Base-by-base conservation (phyloP, 2,329 filamentous ascomycete species). In the Xylariaceae sp. region DNA sequence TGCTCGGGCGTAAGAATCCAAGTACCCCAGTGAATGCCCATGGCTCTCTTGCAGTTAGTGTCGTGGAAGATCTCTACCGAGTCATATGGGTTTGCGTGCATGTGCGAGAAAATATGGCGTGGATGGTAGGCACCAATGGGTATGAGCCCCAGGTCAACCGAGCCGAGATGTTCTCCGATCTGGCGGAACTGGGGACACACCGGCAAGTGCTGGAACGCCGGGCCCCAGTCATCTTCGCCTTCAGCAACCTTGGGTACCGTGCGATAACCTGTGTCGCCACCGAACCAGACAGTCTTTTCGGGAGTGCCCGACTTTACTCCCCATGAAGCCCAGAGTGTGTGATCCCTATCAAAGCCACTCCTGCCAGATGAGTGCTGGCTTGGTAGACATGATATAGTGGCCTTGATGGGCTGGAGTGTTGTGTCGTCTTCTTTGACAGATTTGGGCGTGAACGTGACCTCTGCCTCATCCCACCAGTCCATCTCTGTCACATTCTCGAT, bases 11-110 rank as follows among this genome's bases (percentile, higher is more conserved):
- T 96, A 65, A 96, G 75, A 0, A 91, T 87, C 92, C 93, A 97
- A 0, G 90, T 88, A 2, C 92, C 93, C 92, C 93, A 97, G 71
- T 97, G 94, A 66, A 97, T 96, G 1, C 86, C 93, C 77, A 97
- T 81, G 19, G 92, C 93, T 16, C 77, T 79, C 67, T 84, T 80
- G 77, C 93, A 97, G 65, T 82, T 83, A 1, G 91, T 96, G 67
- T 97, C 93, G 6, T 80, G 74, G 74, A 96, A 96, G 65, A 98
- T 96, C 67, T 95, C 91, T 33, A 96, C 92, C 0, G 88, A 85
- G 71, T 98, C 94, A 64, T 86, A 87, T 0, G 94, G 94, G 71
- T 96, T 90, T 6, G 90, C 89, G 72, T 98, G 94, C 82, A 96
- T 87, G 17, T 86, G 78, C 43, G 87, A 92, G 79, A 95, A 93